Percentiles rank a stretch among this genome's conserved stretches.
phyloP scores from a whole-genome alignment of 2,329 filamentous ascomycete species.

The Aspergillus persii region DNA sequence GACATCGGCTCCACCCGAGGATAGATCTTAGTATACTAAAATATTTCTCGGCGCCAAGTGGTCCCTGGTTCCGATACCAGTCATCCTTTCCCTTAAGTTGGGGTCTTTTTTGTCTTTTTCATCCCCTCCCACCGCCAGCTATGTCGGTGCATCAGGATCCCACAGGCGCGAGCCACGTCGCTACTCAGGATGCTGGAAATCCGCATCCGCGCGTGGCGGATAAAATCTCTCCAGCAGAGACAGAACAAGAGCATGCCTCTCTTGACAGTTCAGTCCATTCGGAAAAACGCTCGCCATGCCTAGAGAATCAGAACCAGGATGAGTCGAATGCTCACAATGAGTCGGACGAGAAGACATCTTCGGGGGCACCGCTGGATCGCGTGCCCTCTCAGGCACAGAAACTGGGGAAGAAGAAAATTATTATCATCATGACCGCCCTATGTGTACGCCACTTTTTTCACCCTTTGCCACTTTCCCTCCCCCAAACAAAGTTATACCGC shows the following conservation, averaged over 20 bases:
- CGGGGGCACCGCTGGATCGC: slow-evolving; percentile 28
- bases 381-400: slow-evolving; percentile 38
- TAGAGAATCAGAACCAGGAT: background rate
- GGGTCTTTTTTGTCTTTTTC: background rate
- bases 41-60: background rate
- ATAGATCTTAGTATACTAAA: background rate
- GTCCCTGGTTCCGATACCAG: background rate
- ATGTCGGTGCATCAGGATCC: background rate
- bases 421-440: slow-evolving; percentile 42
- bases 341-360: slow-evolving; percentile 15
- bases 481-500: background rate
- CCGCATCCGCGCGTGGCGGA: background rate
- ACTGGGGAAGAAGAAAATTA: slow-evolving; percentile 41
- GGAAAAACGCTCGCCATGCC: slow-evolving; percentile 3
- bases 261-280: slow-evolving; percentile 4
- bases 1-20: background rate
- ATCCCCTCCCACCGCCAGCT: background rate
- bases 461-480: background rate
- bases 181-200: background rate
- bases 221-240: slow-evolving; percentile 1
- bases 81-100: background rate
- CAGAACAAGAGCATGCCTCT: slow-evolving; percentile 1
- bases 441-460: slow-evolving; percentile 29
- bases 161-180: background rate
- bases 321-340: slow-evolving; percentile 12